These are phyloP conservation scores for Salvia miltiorrhiza DNA, from an alignment of 257 asterid species.

Conservation along the genomic window DNA sequence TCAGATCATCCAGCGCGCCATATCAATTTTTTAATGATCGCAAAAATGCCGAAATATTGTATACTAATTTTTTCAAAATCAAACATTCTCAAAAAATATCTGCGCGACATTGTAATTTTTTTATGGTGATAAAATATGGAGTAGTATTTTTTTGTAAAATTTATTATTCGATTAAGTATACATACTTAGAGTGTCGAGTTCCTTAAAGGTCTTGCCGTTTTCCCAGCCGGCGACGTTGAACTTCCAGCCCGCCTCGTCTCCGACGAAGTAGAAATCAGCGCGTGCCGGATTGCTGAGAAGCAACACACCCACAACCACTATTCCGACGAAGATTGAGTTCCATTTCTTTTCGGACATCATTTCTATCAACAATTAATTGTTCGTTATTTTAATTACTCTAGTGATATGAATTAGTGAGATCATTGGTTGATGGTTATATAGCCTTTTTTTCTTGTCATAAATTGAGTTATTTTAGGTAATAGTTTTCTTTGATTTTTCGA, in stretches of 20 bases:
- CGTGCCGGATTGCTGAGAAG: background rate
- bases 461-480: background rate
- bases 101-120: no score
- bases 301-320: background rate
- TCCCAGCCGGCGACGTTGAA: constrained; percentile 35
- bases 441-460: background rate
- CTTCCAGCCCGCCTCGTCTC: constrained; percentile 35
- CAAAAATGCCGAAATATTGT: no score
- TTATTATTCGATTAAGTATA: background rate
- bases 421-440: background rate
- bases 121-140: no score
- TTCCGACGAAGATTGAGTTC: background rate
- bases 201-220: constrained; percentile 24
- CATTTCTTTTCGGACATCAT: background rate
- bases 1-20: no score
- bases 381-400: background rate
- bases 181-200: constrained; percentile 24
- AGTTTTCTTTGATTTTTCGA: background rate
- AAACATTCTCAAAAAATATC: no score
- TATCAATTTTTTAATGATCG: no score
- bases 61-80: no score
- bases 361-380: background rate
- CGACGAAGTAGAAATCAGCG: constrained; percentile 29
- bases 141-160: no score
- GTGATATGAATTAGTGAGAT: background rate